Percentiles rank a stretch among this genome's conserved stretches.
Evolutionary conservation across 768 basidiomycete species (phyloP).

Genomic region (Sporobolomyces pararoseus): DNA sequence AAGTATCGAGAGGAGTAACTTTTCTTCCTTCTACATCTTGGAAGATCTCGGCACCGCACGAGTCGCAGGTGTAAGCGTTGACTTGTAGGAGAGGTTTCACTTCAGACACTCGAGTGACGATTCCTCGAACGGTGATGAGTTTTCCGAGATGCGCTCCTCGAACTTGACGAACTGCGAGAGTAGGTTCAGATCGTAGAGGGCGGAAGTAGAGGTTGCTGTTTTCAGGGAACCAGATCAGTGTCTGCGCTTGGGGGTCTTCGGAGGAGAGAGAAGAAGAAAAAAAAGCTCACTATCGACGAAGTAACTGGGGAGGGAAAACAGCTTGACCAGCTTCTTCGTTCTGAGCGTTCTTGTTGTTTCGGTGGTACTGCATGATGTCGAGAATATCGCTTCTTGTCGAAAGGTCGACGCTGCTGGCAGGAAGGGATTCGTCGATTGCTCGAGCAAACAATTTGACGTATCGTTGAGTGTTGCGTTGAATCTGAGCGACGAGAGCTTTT

Average conservation of each 20-base stretch:
- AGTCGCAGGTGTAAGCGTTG: constrained; percentile 90
- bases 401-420: constrained; percentile 78
- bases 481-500: constrained; percentile 63
- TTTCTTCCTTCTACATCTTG: constrained; percentile 72
- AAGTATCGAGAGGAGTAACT: constrained; percentile 82
- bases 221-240: not conserved
- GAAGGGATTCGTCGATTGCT: constrained; percentile 85
- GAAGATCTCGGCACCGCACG: constrained; percentile 97
- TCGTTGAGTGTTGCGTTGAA: constrained; percentile 78
- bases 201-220: constrained; percentile 88
- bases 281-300: constrained; percentile 81
- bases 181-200: constrained; percentile 59
- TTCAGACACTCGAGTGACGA: constrained; percentile 96
- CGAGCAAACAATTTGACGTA: constrained; percentile 85
- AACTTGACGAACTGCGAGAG: constrained; percentile 85
- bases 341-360: constrained; percentile 80
- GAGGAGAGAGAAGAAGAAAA: constrained; percentile 40
- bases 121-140: constrained; percentile 92
- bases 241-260: not conserved
- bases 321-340: constrained; percentile 65
- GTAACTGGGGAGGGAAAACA: constrained; percentile 82
- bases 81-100: constrained; percentile 96
- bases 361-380: constrained; percentile 91
- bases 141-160: constrained; percentile 80
- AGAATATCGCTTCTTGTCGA: constrained; percentile 89